These are phyloP conservation scores for Lodderomyces metapsilosis DNA, from an alignment of 1,139 yeast species.

Conservation along the genomic window DNA sequence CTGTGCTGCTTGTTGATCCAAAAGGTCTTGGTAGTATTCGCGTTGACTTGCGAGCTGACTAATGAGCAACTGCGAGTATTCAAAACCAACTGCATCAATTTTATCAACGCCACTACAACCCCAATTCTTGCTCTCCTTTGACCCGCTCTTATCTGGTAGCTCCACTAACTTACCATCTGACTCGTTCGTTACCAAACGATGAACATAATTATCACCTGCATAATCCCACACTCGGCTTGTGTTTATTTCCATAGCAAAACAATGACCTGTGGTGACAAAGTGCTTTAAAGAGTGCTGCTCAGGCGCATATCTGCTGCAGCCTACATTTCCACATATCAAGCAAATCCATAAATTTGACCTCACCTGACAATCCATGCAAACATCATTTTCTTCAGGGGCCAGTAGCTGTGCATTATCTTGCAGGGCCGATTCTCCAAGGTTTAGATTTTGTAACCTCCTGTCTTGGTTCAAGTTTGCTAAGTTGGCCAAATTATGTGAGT, in stretches of 20 bases:
- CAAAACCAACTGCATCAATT: conserved; percentile 62
- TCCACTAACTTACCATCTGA: conserved; percentile 85
- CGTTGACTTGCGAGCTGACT: conserved; percentile 89
- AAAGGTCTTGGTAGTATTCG: conserved; percentile 70
- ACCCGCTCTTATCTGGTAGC: conserved; percentile 39
- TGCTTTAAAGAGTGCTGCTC: conserved; percentile 84
- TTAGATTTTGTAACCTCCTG: conserved; percentile 4
- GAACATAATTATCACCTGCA: conserved; percentile 89
- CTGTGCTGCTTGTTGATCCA: conserved; percentile 22
- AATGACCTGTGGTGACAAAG: conserved; percentile 74
- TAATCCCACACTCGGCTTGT: conserved; percentile 96
- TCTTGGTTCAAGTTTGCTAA: conserved; percentile 1
- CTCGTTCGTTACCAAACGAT: conserved; percentile 79
- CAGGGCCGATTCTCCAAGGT: conserved; percentile 5
- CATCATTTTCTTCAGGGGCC: conserved; percentile 19
- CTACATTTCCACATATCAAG: conserved; percentile 46
- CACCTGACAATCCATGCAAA: conserved; percentile 36
- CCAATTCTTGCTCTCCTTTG: not conserved
- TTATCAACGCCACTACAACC: conserved; percentile 23
- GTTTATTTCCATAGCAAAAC: conserved; percentile 85
- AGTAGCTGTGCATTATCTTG: not conserved
- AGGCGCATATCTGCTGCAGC: conserved; percentile 67
- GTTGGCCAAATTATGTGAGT: conserved; percentile 52
- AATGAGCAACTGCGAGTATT: conserved; percentile 74
- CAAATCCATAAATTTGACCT: conserved; percentile 43